A percentile compares a stretch with the other conserved stretches of the same genome.
These are phyloP conservation scores for Pyrenophora seminiperda DNA, from an alignment of 2,329 filamentous ascomycete genomes.

Conservation along the genomic window DNA sequence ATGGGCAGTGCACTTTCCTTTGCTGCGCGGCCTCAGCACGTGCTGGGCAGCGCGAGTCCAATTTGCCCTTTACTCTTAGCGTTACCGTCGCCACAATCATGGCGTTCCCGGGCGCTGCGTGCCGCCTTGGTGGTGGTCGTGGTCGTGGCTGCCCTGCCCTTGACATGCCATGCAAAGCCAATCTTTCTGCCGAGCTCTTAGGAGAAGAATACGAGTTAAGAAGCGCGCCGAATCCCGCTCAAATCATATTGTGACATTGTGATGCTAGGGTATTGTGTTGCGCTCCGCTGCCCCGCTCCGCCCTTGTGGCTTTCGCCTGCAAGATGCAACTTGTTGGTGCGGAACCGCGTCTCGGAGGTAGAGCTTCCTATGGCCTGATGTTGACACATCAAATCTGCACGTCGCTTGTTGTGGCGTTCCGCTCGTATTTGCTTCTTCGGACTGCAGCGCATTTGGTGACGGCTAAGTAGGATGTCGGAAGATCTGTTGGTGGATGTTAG, in stretches of 20 bases:
- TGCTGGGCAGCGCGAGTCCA: no score
- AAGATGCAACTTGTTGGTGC: slow-evolving; percentile 4
- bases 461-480: slow-evolving; percentile 1
- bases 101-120: no score
- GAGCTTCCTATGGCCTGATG: slow-evolving; percentile 19
- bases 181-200: slow-evolving; percentile 2
- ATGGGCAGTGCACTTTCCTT: no score
- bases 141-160: background rate
- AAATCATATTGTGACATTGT: background rate
- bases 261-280: no score
- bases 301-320: background rate
- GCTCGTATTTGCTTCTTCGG: slow-evolving; percentile 34
- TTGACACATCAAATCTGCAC: slow-evolving; percentile 24
- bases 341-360: slow-evolving; percentile 5
- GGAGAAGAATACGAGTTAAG: background rate
- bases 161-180: background rate
- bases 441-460: slow-evolving; percentile 11
- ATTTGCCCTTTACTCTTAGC: no score
- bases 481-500: background rate
- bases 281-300: slow-evolving; percentile 3
- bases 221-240: background rate
- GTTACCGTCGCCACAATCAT: no score
- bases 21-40: no score
- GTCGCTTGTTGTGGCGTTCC: slow-evolving; percentile 22
- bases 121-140: no score